Evolutionary conservation across 139 green algal genomes (phyloP).

Genomic region (Chlamydomonas urium): DNA sequence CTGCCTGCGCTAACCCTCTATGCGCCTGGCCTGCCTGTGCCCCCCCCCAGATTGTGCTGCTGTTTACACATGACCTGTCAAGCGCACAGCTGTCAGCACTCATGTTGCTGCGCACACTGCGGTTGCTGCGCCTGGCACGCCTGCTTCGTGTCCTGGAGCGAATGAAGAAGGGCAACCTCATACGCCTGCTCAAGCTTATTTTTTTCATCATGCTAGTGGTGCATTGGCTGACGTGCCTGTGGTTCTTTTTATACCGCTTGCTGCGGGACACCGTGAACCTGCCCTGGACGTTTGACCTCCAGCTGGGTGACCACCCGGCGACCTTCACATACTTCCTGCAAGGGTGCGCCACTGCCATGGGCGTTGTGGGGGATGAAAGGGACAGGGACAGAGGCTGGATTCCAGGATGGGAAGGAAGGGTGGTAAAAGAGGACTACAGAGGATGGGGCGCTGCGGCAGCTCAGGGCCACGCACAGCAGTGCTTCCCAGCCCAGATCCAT

Average conservation of each 20-base stretch:
- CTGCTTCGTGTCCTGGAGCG: constrained; percentile 63
- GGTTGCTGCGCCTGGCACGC: constrained; percentile 51
- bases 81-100: constrained; percentile 15
- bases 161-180: constrained; percentile 39
- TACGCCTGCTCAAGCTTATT: constrained; percentile 34
- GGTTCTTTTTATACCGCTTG: constrained; percentile 26
- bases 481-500: too few relatives aligned
- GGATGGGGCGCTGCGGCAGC: too few relatives aligned
- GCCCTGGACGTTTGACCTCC: constrained; percentile 35
- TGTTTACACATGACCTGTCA: not conserved
- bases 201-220: constrained; percentile 54
- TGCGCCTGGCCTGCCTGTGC: too few relatives aligned
- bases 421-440: too few relatives aligned
- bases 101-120: constrained; percentile 44
- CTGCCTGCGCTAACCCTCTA: too few relatives aligned
- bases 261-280: not conserved
- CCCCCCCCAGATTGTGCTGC: not conserved
- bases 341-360: not conserved
- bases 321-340: constrained; percentile 15
- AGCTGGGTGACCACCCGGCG: not conserved
- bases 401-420: too few relatives aligned
- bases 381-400: too few relatives aligned
- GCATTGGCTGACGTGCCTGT: constrained; percentile 51
- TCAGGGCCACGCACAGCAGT: too few relatives aligned
- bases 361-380: too few relatives aligned